These are phyloP conservation scores for Zygosaccharomyces kombuchaensis DNA, from an alignment of 805 yeast species.

Conservation along the genomic window DNA sequence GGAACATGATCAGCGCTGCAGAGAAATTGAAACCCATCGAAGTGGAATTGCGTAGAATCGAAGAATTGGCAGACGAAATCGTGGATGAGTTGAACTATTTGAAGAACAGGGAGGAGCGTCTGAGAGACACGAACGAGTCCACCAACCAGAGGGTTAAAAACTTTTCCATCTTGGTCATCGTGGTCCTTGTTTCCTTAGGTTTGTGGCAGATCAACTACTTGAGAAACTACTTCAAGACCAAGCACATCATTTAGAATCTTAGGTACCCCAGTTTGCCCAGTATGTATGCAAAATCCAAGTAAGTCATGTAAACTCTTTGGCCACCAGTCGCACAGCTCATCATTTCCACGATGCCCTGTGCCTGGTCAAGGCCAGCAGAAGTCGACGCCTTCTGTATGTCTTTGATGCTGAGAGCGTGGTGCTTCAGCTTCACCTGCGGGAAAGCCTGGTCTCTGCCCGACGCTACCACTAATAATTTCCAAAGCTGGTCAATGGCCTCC, in stretches of 20 bases:
- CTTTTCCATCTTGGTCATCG: constrained; percentile 68
- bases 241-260: constrained; percentile 57
- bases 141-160: constrained; percentile 90
- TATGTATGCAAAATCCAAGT: constrained; percentile 45
- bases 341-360: constrained; percentile 41
- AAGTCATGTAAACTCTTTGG: constrained; percentile 35
- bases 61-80: constrained; percentile 82
- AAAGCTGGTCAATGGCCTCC: constrained; percentile 36
- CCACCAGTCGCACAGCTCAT: constrained; percentile 41
- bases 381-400: constrained; percentile 37
- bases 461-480: constrained; percentile 37
- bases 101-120: constrained; percentile 80
- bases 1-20: constrained; percentile 90
- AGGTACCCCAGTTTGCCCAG: constrained; percentile 47
- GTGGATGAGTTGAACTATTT: constrained; percentile 75
- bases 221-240: constrained; percentile 86
- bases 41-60: constrained; percentile 80
- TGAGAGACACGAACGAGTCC: constrained; percentile 95
- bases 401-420: constrained; percentile 33
- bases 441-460: constrained; percentile 23
- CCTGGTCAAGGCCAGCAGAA: constrained; percentile 34
- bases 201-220: constrained; percentile 90
- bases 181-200: constrained; percentile 73
- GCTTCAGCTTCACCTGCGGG: constrained; percentile 20
- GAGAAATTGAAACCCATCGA: constrained; percentile 93